Percentiles rank a stretch among this genome's conserved stretches.
These are phyloP conservation scores for Diaporthe ampelina DNA, from an alignment of 2,329 filamentous ascomycete genomes.

Conservation along the genomic window DNA sequence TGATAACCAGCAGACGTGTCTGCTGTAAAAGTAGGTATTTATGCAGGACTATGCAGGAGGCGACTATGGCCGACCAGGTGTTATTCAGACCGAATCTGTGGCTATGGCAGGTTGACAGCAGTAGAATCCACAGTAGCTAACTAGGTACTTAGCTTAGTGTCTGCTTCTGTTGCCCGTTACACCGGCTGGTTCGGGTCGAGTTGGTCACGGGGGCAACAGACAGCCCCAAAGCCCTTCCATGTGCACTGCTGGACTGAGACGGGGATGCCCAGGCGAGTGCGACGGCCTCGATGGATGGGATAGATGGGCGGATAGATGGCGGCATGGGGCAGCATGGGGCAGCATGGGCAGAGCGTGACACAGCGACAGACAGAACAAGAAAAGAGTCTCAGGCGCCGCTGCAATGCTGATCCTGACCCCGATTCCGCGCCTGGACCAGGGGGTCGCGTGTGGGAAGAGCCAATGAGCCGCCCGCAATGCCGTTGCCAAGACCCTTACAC, in stretches of 20 bases:
- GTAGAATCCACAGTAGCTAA: too few species aligned
- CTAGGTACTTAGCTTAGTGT: too few species aligned
- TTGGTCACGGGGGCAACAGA: conserved; percentile 29
- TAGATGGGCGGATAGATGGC: neutral
- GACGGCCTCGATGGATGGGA: conserved; percentile 3
- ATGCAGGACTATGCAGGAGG: conserved; percentile 17
- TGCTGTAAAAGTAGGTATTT: conserved; percentile 1
- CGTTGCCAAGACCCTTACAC: conserved; percentile 8
- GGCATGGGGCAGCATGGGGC: too few species aligned
- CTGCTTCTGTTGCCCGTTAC: conserved; percentile 16
- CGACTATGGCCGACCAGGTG: neutral
- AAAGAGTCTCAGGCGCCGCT: conserved; percentile 31
- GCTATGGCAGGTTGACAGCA: neutral
- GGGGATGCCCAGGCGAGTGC: conserved; percentile 14
- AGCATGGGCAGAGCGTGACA: neutral
- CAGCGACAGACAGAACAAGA: neutral
- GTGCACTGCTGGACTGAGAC: conserved; percentile 1
- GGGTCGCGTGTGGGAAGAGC: conserved; percentile 24
- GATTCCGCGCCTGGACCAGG: conserved; percentile 28
- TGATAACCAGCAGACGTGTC: conserved; percentile 6
- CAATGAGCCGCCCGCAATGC: neutral
- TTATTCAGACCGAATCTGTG: neutral
- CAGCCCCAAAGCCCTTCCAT: neutral
- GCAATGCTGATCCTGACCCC: conserved; percentile 30
- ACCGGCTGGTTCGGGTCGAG: conserved; percentile 5